Percentiles rank a stretch among this genome's conserved stretches.
Conservation (phyloP, 352 stramenopile genomes). For the Aphanomyces cochlioides region DNA sequence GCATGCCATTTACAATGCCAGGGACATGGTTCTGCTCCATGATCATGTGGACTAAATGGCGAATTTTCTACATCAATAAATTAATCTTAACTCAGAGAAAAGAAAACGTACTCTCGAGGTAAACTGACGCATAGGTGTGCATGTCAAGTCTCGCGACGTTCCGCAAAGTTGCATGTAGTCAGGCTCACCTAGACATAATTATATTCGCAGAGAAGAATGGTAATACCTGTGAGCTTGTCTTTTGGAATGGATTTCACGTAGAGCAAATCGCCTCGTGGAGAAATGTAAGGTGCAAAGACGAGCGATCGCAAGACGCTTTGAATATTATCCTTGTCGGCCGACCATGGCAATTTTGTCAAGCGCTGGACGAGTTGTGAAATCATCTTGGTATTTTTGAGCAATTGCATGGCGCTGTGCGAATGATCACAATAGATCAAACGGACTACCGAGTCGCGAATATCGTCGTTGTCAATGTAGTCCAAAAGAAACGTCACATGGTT, state of each 20-base stretch:
- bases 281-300: constrained; percentile 80
- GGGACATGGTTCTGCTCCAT: constrained; percentile 69
- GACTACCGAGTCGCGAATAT: constrained; percentile 69
- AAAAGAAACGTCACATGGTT: constrained; percentile 66
- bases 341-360: constrained; percentile 68
- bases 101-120: constrained; percentile 46
- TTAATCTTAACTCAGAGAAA: background rate
- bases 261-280: constrained; percentile 70
- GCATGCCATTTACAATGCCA: constrained; percentile 77
- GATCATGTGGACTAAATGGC: constrained; percentile 75
- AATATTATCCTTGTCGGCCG: constrained; percentile 73
- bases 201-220: background rate
- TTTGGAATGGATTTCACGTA: constrained; percentile 83
- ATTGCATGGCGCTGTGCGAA: constrained; percentile 64
- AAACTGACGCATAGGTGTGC: constrained; percentile 80
- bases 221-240: constrained; percentile 65
- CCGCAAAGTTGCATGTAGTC: constrained; percentile 86
- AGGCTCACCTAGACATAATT: constrained; percentile 45
- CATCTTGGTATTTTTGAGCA: constrained; percentile 71
- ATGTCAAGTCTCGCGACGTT: constrained; percentile 74
- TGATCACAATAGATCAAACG: constrained; percentile 83
- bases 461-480: constrained; percentile 76
- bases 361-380: constrained; percentile 71
- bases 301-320: constrained; percentile 76
- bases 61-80: constrained; percentile 51